Evolutionary conservation across 805 yeast genomes (phyloP).

Genomic region (Clavispora asparagi): DNA sequence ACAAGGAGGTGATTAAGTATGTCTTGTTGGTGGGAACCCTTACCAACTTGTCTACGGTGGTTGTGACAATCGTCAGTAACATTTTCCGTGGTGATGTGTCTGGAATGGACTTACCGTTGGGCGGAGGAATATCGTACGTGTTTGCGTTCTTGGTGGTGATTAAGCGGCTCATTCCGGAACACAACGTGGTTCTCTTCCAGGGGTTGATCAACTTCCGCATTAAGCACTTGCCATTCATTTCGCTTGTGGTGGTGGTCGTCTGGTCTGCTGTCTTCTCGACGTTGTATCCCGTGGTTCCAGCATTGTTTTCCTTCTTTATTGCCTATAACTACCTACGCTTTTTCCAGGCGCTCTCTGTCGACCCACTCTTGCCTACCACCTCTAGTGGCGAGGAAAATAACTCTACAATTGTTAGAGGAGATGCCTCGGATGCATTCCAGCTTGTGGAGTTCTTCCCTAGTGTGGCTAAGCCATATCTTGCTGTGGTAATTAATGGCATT

Average conservation of each 20-base stretch:
- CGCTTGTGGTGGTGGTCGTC: conserved; percentile 24
- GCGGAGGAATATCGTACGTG: conserved; percentile 48
- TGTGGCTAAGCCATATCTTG: conserved; percentile 44
- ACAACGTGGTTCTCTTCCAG: conserved; percentile 44
- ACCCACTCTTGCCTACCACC: conserved; percentile 49
- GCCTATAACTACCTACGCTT: conserved; percentile 80
- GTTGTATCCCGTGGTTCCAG: conserved; percentile 51
- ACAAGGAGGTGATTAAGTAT: conserved; percentile 44
- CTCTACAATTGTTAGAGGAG: conserved; percentile 53
- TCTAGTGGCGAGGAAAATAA: conserved; percentile 22
- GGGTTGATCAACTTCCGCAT: conserved; percentile 46
- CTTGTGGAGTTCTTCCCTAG: conserved; percentile 82
- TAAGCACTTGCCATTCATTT: conserved; percentile 56
- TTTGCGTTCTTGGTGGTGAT: conserved; percentile 54
- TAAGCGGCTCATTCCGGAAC: conserved; percentile 56
- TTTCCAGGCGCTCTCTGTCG: conserved; percentile 54
- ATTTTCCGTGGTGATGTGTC: conserved; percentile 28
- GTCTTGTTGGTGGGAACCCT: conserved; percentile 48
- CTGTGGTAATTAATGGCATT: conserved; percentile 41
- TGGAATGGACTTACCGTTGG: conserved; percentile 41
- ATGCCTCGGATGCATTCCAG: conserved; percentile 86
- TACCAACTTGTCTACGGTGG: conserved; percentile 51
- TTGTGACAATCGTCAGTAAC: conserved; percentile 36
- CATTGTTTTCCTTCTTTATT: conserved; percentile 53
- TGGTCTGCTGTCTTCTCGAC: conserved; percentile 33